Conservation (phyloP, 2,329 filamentous ascomycete species). For the Paracoccidioides lutzii region DNA sequence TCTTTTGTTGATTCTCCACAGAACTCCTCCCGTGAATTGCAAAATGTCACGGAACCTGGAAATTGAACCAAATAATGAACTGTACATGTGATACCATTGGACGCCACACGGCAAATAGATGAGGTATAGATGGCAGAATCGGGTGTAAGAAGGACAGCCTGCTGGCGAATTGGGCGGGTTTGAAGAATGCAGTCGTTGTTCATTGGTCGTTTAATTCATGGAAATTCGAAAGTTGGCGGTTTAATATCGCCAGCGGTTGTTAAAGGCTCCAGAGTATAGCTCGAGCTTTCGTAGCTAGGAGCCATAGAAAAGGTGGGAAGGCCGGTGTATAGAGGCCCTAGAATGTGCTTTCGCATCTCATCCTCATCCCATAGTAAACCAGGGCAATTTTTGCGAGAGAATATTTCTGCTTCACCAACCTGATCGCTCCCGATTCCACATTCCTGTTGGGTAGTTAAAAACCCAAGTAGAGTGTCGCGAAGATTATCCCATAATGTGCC, state of each 20-base stretch:
- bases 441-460: slow-evolving; percentile 18
- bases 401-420: slow-evolving; percentile 13
- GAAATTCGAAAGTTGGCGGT: neutral
- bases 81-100: neutral
- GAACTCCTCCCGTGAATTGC: neutral
- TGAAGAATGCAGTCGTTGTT: neutral
- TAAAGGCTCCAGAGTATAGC: neutral
- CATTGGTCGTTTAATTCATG: neutral
- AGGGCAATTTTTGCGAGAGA: slow-evolving; percentile 14
- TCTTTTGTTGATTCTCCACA: neutral
- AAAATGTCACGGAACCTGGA: neutral
- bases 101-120: neutral
- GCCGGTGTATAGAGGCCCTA: slow-evolving; percentile 12
- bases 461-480: slow-evolving; percentile 16
- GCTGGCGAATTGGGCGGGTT: no score
- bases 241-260: neutral
- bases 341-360: slow-evolving; percentile 17
- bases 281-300: neutral
- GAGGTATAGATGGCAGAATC: neutral
- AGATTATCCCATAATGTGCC: slow-evolving; percentile 19
- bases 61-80: neutral
- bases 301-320: slow-evolving; percentile 3
- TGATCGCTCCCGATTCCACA: slow-evolving; percentile 17
- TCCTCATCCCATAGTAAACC: slow-evolving; percentile 18
- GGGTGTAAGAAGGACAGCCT: neutral